Evolutionary conservation across 179 eudicot genomes (phyloP), one percentile per base, ranked within the genome.

Genomic region (Drosera spatulata): DNA sequence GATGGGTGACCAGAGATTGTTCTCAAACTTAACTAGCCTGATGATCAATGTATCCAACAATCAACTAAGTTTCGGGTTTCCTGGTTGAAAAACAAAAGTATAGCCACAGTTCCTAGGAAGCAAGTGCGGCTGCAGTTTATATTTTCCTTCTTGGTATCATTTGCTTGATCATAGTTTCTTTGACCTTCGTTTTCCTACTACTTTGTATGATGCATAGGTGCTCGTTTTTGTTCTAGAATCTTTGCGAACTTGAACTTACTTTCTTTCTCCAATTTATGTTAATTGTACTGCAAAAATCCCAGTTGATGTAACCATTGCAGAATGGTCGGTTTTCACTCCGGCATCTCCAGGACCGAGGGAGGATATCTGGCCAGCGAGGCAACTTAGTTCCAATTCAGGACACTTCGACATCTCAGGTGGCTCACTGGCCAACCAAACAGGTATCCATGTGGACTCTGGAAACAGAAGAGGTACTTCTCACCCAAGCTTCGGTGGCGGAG

Each of bases 301-400:
- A 83, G 98, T 85, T 69, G 68, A 82, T 91, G 88, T 80, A 88
- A 68, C 63, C 69, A 67, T 77, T 60, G 86, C 96, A 93, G 99
- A 89, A 80, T 76, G 96, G 71, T 77, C 81, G 77, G 74, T 79
- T 73, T 67, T 73, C 81, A 78, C 90, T 82, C 99, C 99, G 81
- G 83, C 82, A 64, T 86, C 99, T 79, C 96, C 98, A 91, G 96
- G 98, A 63, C 91, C 87, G 41, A 78, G 86, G 69, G 98, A 86
- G 53, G 91, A 82, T 67, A 68, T 84, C 70, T 91, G 96, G 96
- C 82, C 88, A 57, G 75, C 84, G 12, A 79, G 95, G 82, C 98
- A 84, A 62, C 79, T 70, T 48, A 82, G 81, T 68, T 69, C 83
- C 22, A 78, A 72, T 66, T 85, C 96, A 10, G 86, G 95, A 42